phyloP scores from a whole-genome alignment of 352 stramenopile species.

The Achlya hypogyna region DNA sequence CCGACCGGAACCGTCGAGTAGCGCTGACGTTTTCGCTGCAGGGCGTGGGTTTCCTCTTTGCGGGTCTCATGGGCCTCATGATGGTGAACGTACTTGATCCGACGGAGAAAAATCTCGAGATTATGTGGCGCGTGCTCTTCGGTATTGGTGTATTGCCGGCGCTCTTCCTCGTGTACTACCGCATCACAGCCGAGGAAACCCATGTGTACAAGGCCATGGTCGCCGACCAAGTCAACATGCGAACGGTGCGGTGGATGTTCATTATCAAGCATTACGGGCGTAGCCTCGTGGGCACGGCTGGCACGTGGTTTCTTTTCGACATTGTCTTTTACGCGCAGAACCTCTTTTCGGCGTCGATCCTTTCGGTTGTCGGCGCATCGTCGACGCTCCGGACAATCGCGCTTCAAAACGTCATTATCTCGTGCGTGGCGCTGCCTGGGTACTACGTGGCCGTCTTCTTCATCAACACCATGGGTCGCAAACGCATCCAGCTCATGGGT shows the following conservation, averaged over 20 bases:
- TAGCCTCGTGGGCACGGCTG: slow-evolving; percentile 26
- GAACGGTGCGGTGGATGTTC: slow-evolving; percentile 15
- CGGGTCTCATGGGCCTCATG: slow-evolving; percentile 13
- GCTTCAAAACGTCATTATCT: slow-evolving; percentile 25
- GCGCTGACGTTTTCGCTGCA: slow-evolving; percentile 24
- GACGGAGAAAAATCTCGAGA: slow-evolving; percentile 12
- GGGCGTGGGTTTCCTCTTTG: slow-evolving; percentile 18
- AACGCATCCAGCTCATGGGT: slow-evolving; percentile 26
- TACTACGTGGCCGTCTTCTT: slow-evolving; percentile 33
- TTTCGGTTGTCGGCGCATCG: slow-evolving; percentile 17
- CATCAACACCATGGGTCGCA: slow-evolving; percentile 29
- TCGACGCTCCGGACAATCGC: slow-evolving; percentile 17
- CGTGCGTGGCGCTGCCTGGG: slow-evolving; percentile 27
- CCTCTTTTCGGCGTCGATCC: slow-evolving; percentile 24
- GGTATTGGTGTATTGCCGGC: slow-evolving; percentile 23
- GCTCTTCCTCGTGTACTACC: slow-evolving; percentile 21
- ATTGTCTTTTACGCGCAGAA: slow-evolving; percentile 34
- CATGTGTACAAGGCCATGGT: slow-evolving; percentile 20
- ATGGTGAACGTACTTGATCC: slow-evolving; percentile 19
- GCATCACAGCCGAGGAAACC: slow-evolving; percentile 24
- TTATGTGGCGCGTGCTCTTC: slow-evolving; percentile 24
- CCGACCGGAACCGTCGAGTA: slow-evolving; percentile 20
- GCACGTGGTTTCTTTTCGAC: slow-evolving; percentile 35
- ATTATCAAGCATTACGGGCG: slow-evolving; percentile 21
- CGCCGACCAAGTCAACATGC: not conserved